Percentiles rank a stretch among this genome's conserved stretches.
Evolutionary conservation across 306 rosid genomes (phyloP).

Genomic region (Carpinus fangiana): DNA sequence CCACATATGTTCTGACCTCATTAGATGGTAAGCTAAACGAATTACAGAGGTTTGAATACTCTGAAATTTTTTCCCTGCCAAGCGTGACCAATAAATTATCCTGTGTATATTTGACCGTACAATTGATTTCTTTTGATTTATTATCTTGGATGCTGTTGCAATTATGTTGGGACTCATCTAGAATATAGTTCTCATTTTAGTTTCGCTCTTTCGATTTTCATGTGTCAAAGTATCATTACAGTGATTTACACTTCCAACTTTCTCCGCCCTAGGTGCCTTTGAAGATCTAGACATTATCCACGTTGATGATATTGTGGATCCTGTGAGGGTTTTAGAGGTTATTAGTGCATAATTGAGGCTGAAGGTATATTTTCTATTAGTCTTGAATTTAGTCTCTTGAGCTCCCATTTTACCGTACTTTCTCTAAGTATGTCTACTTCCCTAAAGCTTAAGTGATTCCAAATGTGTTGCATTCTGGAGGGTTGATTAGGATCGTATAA

Average conservation of each 20-base stretch:
- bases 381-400: neutral
- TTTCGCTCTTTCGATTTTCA: neutral
- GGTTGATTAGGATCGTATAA: neutral
- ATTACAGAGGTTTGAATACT: neutral
- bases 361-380: constrained; percentile 52
- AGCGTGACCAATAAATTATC: neutral
- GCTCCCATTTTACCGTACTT: neutral
- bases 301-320: constrained; percentile 91
- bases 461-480: neutral
- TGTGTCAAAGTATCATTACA: neutral
- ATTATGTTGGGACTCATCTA: neutral
- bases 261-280: constrained; percentile 69
- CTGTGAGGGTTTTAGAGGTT: constrained; percentile 92
- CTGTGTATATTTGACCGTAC: neutral
- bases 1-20: neutral
- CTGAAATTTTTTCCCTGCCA: neutral
- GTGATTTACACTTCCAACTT: neutral
- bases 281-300: constrained; percentile 97
- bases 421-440: no score
- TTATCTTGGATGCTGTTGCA: neutral
- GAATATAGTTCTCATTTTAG: neutral
- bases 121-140: neutral
- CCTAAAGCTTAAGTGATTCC: neutral
- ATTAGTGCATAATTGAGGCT: constrained; percentile 80
- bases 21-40: neutral